Evolutionary conservation across 805 yeast species (phyloP), one percentile per base, ranked within the genome.

Genomic region (Schizosaccharomyces pombe): DNA sequence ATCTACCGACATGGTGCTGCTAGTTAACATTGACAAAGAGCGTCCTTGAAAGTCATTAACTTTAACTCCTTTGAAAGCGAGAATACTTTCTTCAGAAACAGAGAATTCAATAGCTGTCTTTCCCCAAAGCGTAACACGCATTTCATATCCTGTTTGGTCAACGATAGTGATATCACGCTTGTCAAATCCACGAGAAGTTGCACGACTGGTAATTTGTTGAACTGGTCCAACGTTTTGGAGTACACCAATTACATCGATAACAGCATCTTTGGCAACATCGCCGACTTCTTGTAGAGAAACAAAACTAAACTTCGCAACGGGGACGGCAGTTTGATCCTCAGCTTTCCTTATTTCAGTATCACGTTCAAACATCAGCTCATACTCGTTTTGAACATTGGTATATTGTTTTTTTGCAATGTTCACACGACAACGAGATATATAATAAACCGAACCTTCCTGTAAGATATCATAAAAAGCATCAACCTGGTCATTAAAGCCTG

Each of bases 41-140:
- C 89, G 79, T 28, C 96, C 96, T 57, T 80, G 80, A 65, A 85
- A 91, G 64, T 87, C 96, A 56, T 80, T 78, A 33, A 89, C 83
- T 63, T 84, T 80, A 52, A 83, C 89, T 56, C 94, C 95, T 69
- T 89, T 89, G 61, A 87, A 72, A 1, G 95, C 97, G 43, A 91
- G 71, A n/a, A 89, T 86, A 6, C 57, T 49, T 19, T 89, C 94
- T 58, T 72, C 79, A 12, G 82, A 80, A 34, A 78, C 68, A 57
- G 69, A 71, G 63, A 91, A 91, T 53, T 82, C 85, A 24, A 78
- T 66, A 2, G 99, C 97, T 55, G 78, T 74, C 58, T 80, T 79
- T 61, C 87, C 89, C 97, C 98, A 91, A 58, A 91, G 69, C 1
- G 95, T 95, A 53, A 86, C 77, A 22, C 76, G 73, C 47, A 87